Evolutionary conservation across 148 eudicot genomes (phyloP), one percentile per base, ranked within the genome.

Genomic region (Silene conica): DNA sequence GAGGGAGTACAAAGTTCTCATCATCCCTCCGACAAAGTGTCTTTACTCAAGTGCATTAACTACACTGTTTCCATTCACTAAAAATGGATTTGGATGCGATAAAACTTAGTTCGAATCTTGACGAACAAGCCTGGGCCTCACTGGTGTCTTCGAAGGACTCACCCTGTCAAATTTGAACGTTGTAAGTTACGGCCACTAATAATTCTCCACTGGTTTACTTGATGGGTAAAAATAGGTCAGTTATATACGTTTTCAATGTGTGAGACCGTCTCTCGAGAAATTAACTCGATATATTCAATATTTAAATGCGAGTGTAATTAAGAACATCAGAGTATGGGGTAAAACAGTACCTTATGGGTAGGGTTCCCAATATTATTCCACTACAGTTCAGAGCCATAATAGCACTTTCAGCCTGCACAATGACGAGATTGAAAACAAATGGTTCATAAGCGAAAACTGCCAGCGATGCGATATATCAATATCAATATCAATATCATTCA

Each of bases 81-180:
- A 73, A 67, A 65, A 45, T 80, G 83, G 77, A 68, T 8, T 16
- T 64, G 68, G 21, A 64, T 28, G 19, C 11, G 13, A 38, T n/a
- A 12, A 2, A 61, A 72, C 80, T 80, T 73, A 76, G 74, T 68
- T 76, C 59, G 69, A 57, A 46, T 82, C 77, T 45, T 83, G 87
- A 73, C 87, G 89, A 67, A 84, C 73, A 72, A 78, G 78, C 28
- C 93, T 85, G 0, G 96, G 90, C 92, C 98, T 89, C 85, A 93
- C 98, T 43, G 98, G 98, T 34, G 98, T 93, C 96, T 93, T 93
- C 4, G 98, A 93, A 78, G 98, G 98, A 82, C 98, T 93, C 75
- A 93, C 98, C 96, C 98, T 93, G 61, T 64, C 70, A 68, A 78
- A 14, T 23, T 41, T 41, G 4, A 3, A 67, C 4, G 26, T 50